Percentiles rank a stretch among this genome's conserved stretches.
Conservation (phyloP, 2,329 filamentous ascomycete genomes). For the Raffaelea arxii region DNA sequence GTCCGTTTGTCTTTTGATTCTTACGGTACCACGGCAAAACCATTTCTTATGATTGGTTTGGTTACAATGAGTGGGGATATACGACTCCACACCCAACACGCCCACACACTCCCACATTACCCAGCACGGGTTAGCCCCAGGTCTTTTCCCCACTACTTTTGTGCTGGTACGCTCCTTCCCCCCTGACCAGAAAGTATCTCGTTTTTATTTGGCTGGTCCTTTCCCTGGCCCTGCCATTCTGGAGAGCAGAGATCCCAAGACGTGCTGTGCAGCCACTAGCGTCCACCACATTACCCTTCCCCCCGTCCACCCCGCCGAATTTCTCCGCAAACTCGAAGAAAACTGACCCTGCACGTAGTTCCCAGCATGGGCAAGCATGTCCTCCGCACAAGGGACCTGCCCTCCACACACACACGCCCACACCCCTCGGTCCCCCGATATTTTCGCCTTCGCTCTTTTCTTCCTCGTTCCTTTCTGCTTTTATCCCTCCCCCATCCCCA, state of each 20-base stretch:
- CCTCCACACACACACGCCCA: constrained; percentile 3
- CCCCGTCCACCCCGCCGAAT: constrained; percentile 8
- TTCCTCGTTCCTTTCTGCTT: constrained; percentile 1
- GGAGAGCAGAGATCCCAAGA: not conserved
- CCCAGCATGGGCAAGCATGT: not conserved
- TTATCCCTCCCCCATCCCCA: constrained; percentile 12
- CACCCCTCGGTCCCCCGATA: not conserved
- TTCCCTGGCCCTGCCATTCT: not conserved
- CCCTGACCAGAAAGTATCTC: too few relatives aligned
- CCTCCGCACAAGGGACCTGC: constrained; percentile 6
- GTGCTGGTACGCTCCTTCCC: too few relatives aligned
- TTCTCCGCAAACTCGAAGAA: constrained; percentile 8
- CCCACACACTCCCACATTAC: too few relatives aligned
- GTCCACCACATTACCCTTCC: not conserved
- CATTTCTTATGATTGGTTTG: too few relatives aligned
- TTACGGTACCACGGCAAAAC: too few relatives aligned
- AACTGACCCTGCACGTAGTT: not conserved
- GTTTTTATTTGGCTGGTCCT: not conserved
- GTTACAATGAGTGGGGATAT: too few relatives aligned
- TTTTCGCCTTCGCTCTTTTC: constrained; percentile 5
- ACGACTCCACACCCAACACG: too few relatives aligned
- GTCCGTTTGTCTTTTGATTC: too few relatives aligned
- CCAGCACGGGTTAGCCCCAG: too few relatives aligned
- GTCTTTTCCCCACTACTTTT: too few relatives aligned
- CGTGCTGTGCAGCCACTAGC: constrained; percentile 2